Base-by-base conservation (phyloP, 495 filamentous ascomycete genomes). In the Penicillium robsamsonii region DNA sequence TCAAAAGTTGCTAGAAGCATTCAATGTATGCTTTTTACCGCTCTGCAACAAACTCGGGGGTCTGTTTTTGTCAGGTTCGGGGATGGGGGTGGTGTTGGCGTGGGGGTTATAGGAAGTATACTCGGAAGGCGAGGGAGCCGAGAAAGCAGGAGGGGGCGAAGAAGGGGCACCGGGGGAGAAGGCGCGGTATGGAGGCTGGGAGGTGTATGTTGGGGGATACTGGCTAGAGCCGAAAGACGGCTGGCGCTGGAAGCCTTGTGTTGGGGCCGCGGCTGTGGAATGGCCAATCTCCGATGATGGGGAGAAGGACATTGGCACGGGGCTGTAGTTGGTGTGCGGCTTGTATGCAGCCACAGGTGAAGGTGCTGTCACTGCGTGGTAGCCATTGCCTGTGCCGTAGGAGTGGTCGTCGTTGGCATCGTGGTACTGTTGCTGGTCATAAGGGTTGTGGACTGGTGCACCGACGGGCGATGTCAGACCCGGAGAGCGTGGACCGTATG, bases 1-100 rank as follows among this genome's bases (percentile, higher is more conserved):
- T 62, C 58, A 75, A 31, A 77, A 63, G 63, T 68, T 55, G 33
- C 64, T 62, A 17, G 53, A 73, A n/a, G 66, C 67, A 30, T 72
- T 71, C 47, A 68, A 61, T 8, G 56, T 62, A 13, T 75, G 74
- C 51, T 70, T 67, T 46, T 70, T 70, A 18, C 76, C 76, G 56
- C 71, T 75, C 60, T 75, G 70, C 51, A 79, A 57, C 12, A 79
- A 57, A 72, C 69, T 79, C 27, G 76, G 74, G 37, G 76, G 74
- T 55, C 73, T 65, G 56, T 67, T 63, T 11, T 59, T 35, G 9
- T 22, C 24, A 4, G 64, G 44, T 24, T 66, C 56, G 4, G 47
- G 27, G 15, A 37, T 50, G 1, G 37, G 42, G 30, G 18, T 24
- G 2, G 44, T 24, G 43, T 56, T 53, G 55, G 17, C 27, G 15